Base-by-base conservation (phyloP, 2,329 filamentous ascomycete species). In the Hypoxylon sp. region DNA sequence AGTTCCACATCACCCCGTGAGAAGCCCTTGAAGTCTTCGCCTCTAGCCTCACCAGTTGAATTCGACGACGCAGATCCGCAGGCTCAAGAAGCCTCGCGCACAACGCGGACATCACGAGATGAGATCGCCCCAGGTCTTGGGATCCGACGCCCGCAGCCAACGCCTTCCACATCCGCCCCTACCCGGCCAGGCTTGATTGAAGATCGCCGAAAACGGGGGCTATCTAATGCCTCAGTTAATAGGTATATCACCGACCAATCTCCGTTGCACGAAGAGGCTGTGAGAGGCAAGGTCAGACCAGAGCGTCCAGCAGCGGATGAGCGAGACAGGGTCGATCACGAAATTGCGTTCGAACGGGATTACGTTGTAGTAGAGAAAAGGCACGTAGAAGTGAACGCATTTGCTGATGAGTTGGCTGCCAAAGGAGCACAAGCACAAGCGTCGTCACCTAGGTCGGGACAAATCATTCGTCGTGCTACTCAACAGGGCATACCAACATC, bases 351-450 rank as follows among this genome's bases (percentile, higher is more conserved):
- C 63, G 92, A 96, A 68, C 85, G 93, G 59, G 94, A 97, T 60
- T 99, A 97, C 64, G 93, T 99, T 13, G 80, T 97, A 17, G 90
- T 99, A 8, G 94, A 99, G 74, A 96, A 97, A 75, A 86, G 88
- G 59, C 89, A 91, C 13, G 92, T 99, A 7, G 93, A 97, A 70
- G 93, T 99, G 40, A 97, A 99, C 69, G 94, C 94, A 2, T 88
- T 99, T 65, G 94, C 94, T 15, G 94, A 99, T 71, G 93, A 97
- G 72, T 78, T 99, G 67, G 92, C 91, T 32, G 89, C 91, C 42
- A 93, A 89, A 15, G 79, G 82, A 59, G 73, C 78, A 52, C 69
- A 79, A 59, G 71, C 77, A 50, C 71, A 63, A 64, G 67, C 71
- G 16, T 67, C 74, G 20, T 78, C 81, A 30, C 77, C 80, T 4